Conservation (phyloP, 345 rosid species). For the Eucalyptus urophylla region DNA sequence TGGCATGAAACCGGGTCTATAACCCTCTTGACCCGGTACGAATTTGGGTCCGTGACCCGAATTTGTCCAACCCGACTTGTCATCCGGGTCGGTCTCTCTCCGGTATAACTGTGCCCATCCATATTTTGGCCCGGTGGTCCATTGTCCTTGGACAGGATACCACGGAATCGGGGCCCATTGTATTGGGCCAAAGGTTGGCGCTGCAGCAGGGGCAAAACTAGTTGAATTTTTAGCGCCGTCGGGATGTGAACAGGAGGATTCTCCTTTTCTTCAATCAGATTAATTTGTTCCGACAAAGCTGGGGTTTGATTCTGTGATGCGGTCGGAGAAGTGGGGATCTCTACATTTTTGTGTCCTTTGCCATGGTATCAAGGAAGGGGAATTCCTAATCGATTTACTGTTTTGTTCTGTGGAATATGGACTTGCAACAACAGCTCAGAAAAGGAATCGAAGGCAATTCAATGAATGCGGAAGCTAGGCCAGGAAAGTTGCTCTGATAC, state of each 20-base stretch:
- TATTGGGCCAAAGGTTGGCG: neutral
- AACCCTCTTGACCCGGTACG: neutral
- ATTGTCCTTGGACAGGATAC: neutral
- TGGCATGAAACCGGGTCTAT: neutral
- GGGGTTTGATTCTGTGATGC: neutral
- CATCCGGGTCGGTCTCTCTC: neutral
- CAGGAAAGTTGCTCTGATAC: too few relatives aligned
- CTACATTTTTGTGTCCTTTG: neutral
- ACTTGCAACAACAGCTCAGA: neutral
- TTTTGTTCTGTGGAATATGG: neutral
- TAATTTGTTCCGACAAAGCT: neutral
- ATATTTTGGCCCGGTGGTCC: neutral
- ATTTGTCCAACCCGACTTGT: neutral
- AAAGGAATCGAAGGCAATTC: too few relatives aligned
- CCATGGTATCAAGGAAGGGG: neutral
- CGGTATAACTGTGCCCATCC: neutral
- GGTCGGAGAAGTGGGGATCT: neutral
- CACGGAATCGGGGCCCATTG: neutral
- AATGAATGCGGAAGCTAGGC: too few relatives aligned
- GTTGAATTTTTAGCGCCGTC: neutral
- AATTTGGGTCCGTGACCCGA: neutral
- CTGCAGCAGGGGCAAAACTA: neutral
- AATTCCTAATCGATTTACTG: too few relatives aligned
- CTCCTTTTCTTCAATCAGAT: neutral
- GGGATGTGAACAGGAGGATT: neutral